Conservation (phyloP, 768 basidiomycete species). For the Kwoniella pini region DNA sequence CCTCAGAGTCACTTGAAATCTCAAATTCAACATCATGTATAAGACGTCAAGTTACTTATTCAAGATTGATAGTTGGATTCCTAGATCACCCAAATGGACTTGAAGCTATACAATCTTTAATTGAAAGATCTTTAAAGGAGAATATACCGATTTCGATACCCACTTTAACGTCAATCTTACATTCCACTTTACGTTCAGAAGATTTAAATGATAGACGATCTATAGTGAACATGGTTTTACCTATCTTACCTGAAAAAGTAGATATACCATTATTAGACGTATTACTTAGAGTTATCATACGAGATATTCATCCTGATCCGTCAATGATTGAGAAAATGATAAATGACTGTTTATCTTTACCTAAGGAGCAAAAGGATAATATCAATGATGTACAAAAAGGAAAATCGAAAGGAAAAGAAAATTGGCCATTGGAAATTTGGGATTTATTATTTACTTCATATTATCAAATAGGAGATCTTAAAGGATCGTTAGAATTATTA, state of each 20-base stretch:
- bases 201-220: not conserved
- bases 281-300: conserved; percentile 13
- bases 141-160: conserved; percentile 12
- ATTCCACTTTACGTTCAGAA: not conserved
- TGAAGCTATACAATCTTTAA: conserved; percentile 1
- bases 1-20: not conserved
- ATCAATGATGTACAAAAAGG: too few species aligned
- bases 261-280: conserved; percentile 30
- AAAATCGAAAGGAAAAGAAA: not conserved
- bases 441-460: conserved; percentile 25
- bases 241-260: conserved; percentile 17
- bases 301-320: conserved; percentile 12
- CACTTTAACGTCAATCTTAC: conserved; percentile 13
- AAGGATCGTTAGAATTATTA: conserved; percentile 17
- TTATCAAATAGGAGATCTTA: conserved; percentile 14
- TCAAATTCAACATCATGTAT: not conserved
- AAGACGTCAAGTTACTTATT: conserved; percentile 18
- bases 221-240: conserved; percentile 12
- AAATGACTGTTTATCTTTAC: conserved; percentile 17
- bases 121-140: conserved; percentile 7
- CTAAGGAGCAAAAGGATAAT: not conserved
- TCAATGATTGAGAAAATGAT: conserved; percentile 30
- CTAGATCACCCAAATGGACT: conserved; percentile 14
- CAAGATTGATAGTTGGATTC: conserved; percentile 11
- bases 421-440: conserved; percentile 35